Conservation (phyloP, 2,329 filamentous ascomycete species). For the Fusarium falciforme region DNA sequence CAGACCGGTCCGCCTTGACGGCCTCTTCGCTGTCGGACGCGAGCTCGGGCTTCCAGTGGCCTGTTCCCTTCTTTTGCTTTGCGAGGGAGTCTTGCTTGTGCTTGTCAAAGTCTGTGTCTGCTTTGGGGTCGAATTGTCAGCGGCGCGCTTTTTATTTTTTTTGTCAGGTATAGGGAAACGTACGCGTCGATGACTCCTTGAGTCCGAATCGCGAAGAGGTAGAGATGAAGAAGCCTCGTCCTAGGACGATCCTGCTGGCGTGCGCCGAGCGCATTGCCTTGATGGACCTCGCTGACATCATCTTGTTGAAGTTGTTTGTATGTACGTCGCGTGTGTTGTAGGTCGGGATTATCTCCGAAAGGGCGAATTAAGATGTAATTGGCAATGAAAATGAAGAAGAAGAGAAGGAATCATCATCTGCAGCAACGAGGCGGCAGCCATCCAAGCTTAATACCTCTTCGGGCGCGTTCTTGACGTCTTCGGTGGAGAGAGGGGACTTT, state of each 20-base stretch:
- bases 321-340: neutral
- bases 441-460: slow-evolving; percentile 31
- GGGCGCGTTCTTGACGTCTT: slow-evolving; percentile 15
- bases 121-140: slow-evolving; percentile 39
- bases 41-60: slow-evolving; percentile 81
- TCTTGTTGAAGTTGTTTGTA: slow-evolving; percentile 11
- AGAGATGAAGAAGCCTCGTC: slow-evolving; percentile 43
- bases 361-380: neutral
- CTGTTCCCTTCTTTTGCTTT: slow-evolving; percentile 77
- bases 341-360: neutral
- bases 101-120: slow-evolving; percentile 60
- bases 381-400: neutral
- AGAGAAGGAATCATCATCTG: too few relatives aligned
- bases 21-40: slow-evolving; percentile 84
- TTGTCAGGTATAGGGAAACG: slow-evolving; percentile 10
- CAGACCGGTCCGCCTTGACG: slow-evolving; percentile 72
- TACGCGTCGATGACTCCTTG: slow-evolving; percentile 54
- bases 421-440: neutral
- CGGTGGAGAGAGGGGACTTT: slow-evolving; percentile 18
- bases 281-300: slow-evolving; percentile 40
- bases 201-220: slow-evolving; percentile 46
- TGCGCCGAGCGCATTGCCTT: slow-evolving; percentile 41
- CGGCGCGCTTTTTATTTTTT: too few relatives aligned
- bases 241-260: slow-evolving; percentile 34
- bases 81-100: slow-evolving; percentile 71